phyloP scores from a whole-genome alignment of 305 asterid species.

The Rubia balearica region DNA sequence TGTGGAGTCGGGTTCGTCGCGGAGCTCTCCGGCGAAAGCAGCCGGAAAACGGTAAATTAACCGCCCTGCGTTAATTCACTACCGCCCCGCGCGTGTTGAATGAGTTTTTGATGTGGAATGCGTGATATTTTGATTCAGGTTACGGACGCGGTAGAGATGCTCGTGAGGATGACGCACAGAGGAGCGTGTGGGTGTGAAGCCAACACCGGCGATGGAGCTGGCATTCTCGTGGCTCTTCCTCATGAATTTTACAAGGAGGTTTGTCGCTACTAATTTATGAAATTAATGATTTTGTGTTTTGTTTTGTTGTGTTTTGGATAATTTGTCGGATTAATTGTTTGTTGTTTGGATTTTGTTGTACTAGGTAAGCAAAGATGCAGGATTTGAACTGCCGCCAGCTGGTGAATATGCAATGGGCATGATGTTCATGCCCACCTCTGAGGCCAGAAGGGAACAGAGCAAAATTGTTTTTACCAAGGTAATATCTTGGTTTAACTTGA shows the following conservation, averaged over 20 bases:
- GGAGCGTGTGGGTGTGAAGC: slow-evolving; percentile 99
- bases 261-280: background rate
- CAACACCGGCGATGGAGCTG: slow-evolving; percentile 99
- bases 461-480: slow-evolving; percentile 89
- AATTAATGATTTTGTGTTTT: background rate
- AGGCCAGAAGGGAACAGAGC: slow-evolving; percentile 82
- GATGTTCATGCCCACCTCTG: slow-evolving; percentile 96
- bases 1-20: slow-evolving; percentile 99
- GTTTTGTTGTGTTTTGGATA: background rate
- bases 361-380: slow-evolving; percentile 69
- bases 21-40: slow-evolving; percentile 89
- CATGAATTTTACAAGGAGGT: slow-evolving; percentile 89
- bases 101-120: background rate
- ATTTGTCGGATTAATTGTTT: background rate
- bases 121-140: slow-evolving; percentile 40
- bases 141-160: slow-evolving; percentile 93
- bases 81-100: background rate
- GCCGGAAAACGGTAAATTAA: slow-evolving; percentile 78
- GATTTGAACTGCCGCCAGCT: slow-evolving; percentile 84
- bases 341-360: background rate
- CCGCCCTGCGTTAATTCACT: background rate
- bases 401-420: slow-evolving; percentile 96
- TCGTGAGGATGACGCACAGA: slow-evolving; percentile 91
- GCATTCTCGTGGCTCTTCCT: slow-evolving; percentile 94
- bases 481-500: slow-evolving; percentile 1